Evolutionary conservation across 805 yeast species (phyloP).

Genomic region (Yamadazyma insecticola): DNA sequence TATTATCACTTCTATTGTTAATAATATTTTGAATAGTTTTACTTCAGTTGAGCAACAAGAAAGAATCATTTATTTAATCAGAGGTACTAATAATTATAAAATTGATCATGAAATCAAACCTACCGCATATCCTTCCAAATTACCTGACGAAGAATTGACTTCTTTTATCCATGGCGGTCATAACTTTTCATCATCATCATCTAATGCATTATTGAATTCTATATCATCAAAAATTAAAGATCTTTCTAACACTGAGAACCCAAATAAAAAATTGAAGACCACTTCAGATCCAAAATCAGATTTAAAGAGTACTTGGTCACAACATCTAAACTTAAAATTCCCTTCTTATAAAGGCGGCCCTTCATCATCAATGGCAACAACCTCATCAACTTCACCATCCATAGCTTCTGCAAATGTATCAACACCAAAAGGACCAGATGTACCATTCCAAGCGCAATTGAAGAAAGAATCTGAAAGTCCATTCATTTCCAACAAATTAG

Average conservation of each 20-base stretch:
- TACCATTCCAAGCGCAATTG: neutral
- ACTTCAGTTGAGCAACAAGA: slow-evolving; percentile 18
- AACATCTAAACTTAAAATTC: slow-evolving; percentile 9
- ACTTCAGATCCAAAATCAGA: slow-evolving; percentile 2
- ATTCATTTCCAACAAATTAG: slow-evolving; percentile 25
- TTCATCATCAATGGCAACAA: neutral
- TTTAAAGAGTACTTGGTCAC: no score
- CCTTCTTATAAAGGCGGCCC: slow-evolving; percentile 11
- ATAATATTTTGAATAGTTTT: slow-evolving; percentile 19
- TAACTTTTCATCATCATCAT: neutral
- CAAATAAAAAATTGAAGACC: slow-evolving; percentile 6
- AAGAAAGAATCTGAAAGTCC: slow-evolving; percentile 10
- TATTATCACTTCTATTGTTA: slow-evolving; percentile 18
- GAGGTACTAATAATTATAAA: slow-evolving; percentile 12
- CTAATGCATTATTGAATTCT: slow-evolving; percentile 1
- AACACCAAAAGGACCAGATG: no score
- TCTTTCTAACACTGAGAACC: slow-evolving; percentile 2
- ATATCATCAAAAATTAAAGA: slow-evolving; percentile 2
- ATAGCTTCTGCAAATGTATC: no score
- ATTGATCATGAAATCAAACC: no score
- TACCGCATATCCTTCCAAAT: no score
- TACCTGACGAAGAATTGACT: no score
- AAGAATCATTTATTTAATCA: slow-evolving; percentile 18
- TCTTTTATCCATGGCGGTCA: neutral
- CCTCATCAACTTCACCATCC: neutral